These are phyloP conservation scores for Nymphaea colorata DNA, from an alignment of 164 flowering plant species.

Conservation along the genomic window DNA sequence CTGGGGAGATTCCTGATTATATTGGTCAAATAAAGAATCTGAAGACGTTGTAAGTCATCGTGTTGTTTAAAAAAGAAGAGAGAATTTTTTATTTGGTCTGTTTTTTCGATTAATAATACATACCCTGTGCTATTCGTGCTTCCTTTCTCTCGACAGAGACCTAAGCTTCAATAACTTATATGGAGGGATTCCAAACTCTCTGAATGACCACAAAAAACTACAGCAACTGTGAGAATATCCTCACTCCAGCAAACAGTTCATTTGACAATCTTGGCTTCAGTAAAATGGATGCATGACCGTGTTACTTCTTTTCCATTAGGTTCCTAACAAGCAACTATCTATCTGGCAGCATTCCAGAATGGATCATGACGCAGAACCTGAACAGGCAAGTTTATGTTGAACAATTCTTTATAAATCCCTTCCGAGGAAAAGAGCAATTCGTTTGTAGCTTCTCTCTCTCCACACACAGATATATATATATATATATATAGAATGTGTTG, in stretches of 20 bases:
- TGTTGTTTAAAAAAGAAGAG: not conserved
- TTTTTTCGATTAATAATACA: not conserved
- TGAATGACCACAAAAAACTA: not conserved
- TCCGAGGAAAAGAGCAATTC: too few species aligned
- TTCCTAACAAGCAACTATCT: not conserved
- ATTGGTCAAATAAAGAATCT: not conserved
- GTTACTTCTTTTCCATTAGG: not conserved
- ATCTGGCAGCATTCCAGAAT: not conserved
- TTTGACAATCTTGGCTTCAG: not conserved
- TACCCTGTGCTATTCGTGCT: not conserved
- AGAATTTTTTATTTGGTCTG: not conserved
- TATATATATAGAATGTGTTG: too few species aligned
- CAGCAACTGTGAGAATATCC: not conserved
- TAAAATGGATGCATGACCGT: not conserved
- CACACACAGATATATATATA: too few species aligned
- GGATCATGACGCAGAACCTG: not conserved
- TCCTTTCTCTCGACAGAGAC: not conserved
- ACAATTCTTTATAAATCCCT: too few species aligned
- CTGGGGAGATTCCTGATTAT: not conserved
- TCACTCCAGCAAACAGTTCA: too few species aligned
- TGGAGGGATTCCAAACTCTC: not conserved
- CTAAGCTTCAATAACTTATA: not conserved
- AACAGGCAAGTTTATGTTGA: not conserved
- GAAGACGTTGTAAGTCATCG: not conserved
- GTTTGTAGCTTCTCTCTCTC: too few species aligned